phyloP scores from a whole-genome alignment of 768 basidiomycete species.

The Trametes gibbosa region DNA sequence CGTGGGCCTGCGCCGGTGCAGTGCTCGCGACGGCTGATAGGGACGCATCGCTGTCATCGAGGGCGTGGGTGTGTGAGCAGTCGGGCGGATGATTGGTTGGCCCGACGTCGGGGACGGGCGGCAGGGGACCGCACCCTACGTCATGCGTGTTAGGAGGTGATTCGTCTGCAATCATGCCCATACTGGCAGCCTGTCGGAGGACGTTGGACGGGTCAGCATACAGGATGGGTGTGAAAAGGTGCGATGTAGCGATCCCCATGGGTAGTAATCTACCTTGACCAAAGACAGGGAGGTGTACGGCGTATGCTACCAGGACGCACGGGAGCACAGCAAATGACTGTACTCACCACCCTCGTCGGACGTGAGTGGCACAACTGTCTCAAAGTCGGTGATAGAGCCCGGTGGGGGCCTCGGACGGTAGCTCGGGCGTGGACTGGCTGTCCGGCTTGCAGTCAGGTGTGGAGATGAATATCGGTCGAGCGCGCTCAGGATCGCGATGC shows the following conservation, averaged over 20 bases:
- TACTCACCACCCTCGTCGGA: slow-evolving; percentile 2
- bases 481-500: too few species aligned
- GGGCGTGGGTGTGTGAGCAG: neutral
- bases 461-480: too few species aligned
- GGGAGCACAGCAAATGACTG: too few species aligned
- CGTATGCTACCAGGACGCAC: too few species aligned
- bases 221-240: neutral
- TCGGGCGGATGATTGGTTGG: neutral
- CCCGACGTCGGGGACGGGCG: neutral
- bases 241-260: neutral
- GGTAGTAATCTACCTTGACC: neutral
- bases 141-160: neutral
- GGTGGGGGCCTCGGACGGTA: too few species aligned
- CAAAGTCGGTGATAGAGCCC: neutral
- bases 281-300: neutral
- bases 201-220: neutral
- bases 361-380: neutral
- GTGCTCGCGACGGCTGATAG: too few species aligned
- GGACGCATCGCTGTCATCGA: neutral
- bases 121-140: neutral
- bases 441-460: neutral
- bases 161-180: slow-evolving; percentile 6
- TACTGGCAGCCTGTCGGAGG: neutral
- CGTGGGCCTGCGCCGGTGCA: neutral
- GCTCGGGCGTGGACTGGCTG: too few species aligned